Percentiles rank a stretch among this genome's conserved stretches.
Evolutionary conservation across 176 grass and related monocot species (phyloP).

Genomic region (Dactylis glomerata): DNA sequence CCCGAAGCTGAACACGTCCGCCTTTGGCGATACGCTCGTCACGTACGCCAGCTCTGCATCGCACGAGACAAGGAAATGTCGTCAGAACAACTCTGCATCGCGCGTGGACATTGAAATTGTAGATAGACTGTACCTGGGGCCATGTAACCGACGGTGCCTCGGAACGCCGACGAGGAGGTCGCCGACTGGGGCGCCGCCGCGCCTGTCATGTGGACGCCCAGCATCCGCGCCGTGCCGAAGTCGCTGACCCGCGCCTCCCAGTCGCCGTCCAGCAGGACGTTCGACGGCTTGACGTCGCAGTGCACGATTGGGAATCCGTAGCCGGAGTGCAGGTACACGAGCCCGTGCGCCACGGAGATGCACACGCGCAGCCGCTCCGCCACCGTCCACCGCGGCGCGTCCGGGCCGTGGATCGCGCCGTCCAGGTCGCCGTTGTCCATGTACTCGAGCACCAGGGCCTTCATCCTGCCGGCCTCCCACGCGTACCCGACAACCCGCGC

Average conservation of each 20-base stretch:
- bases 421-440: conserved; percentile 92
- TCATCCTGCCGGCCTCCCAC: conserved; percentile 63
- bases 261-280: conserved; percentile 69
- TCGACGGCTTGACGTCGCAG: conserved; percentile 92
- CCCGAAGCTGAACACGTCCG: conserved; percentile 94
- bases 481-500: conserved; percentile 76
- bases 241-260: conserved; percentile 75
- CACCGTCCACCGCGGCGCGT: conserved; percentile 39
- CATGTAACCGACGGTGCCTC: conserved; percentile 89
- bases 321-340: conserved; percentile 74
- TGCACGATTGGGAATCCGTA: conserved; percentile 84
- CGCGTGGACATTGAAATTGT: not conserved
- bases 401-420: conserved; percentile 38
- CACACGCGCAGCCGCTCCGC: conserved; percentile 59
- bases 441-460: conserved; percentile 82
- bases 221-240: conserved; percentile 81
- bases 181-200: conserved; percentile 33
- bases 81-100: not conserved
- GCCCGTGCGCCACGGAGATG: conserved; percentile 65
- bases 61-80: not conserved
- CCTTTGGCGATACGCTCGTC: conserved; percentile 60
- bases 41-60: conserved; percentile 80
- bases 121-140: conserved; percentile 60
- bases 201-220: conserved; percentile 53
- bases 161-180: conserved; percentile 61